Percentiles rank a stretch among this genome's conserved stretches.
phyloP scores from a whole-genome alignment of 192 early-diverging fungal species.

The Dimargaris cristalligena region DNA sequence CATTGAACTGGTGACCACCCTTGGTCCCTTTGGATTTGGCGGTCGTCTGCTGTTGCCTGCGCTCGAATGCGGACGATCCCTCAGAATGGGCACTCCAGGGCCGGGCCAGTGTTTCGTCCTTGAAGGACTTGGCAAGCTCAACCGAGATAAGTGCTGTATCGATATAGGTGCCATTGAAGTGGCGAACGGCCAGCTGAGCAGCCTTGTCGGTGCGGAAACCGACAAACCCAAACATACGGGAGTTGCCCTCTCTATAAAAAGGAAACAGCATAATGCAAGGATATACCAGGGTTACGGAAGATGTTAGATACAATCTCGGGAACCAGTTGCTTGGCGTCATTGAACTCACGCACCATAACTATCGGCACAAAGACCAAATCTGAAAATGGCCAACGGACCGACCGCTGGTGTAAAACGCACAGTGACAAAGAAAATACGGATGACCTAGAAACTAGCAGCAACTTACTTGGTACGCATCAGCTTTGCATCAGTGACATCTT shows the following conservation, averaged over 20 bases:
- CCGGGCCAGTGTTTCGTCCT: constrained; percentile 63
- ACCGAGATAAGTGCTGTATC: constrained; percentile 81
- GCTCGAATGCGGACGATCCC: constrained; percentile 62
- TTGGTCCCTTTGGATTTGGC: neutral
- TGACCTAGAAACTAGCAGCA: too few species aligned
- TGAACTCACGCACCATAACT: too few species aligned
- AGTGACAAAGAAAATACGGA: too few species aligned
- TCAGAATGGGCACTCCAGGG: constrained; percentile 83
- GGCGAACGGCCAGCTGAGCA: constrained; percentile 56
- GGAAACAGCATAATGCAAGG: too few species aligned
- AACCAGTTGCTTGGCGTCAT: too few species aligned
- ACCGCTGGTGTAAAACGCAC: too few species aligned
- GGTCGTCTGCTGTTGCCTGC: constrained; percentile 12
- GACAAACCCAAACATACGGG: constrained; percentile 82
- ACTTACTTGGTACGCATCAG: constrained; percentile 61
- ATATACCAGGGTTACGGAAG: too few species aligned
- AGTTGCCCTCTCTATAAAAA: constrained; percentile 23
- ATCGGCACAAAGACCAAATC: too few species aligned
- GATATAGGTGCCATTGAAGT: constrained; percentile 86
- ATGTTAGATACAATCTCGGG: too few species aligned
- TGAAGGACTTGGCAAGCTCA: constrained; percentile 72
- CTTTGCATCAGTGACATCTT: constrained; percentile 84
- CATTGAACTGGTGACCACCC: constrained; percentile 18
- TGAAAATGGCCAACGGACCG: too few species aligned
- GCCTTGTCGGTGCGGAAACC: constrained; percentile 81